Conservation (phyloP, 192 early-diverging fungal species). For the Entomortierella parvispora region DNA sequence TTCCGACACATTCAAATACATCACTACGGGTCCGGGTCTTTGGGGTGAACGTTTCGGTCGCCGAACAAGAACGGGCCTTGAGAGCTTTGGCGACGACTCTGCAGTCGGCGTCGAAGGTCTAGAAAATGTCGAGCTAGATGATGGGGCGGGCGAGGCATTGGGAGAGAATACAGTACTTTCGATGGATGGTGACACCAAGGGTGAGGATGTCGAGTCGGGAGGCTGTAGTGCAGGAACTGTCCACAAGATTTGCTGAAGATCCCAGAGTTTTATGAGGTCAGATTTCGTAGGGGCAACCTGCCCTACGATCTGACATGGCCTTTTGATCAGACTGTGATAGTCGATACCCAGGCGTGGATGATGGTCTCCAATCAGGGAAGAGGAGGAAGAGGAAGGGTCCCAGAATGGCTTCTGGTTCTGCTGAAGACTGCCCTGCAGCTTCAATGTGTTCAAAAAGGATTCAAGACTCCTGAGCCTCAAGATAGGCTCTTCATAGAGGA, state of each 20-base stretch:
- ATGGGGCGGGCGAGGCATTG: not conserved
- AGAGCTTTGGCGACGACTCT: constrained; percentile 1
- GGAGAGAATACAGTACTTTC: not conserved
- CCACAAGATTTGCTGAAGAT: constrained; percentile 31
- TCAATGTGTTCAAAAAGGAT: constrained; percentile 8
- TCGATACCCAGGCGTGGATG: constrained; percentile 16
- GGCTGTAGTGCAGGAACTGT: constrained; percentile 6
- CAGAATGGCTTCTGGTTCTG: constrained; percentile 23
- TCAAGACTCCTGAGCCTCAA: constrained; percentile 1
- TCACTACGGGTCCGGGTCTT: constrained; percentile 24
- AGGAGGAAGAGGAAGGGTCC: constrained; percentile 1
- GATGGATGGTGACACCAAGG: not conserved
- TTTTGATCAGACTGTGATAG: constrained; percentile 38
- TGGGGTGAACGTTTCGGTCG: constrained; percentile 14
- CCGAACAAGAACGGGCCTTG: constrained; percentile 24
- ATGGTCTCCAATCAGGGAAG: not conserved
- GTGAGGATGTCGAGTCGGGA: not conserved
- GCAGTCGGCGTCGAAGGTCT: not conserved
- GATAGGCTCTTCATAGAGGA: constrained; percentile 39
- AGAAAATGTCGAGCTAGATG: not conserved
- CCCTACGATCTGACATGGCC: constrained; percentile 34
- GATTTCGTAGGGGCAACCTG: constrained; percentile 6
- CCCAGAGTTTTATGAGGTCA: constrained; percentile 41
- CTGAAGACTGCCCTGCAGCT: constrained; percentile 27
- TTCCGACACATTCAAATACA: constrained; percentile 18